Evolutionary conservation across 768 basidiomycete species (phyloP).

Genomic region (Peribolospora baueri): DNA sequence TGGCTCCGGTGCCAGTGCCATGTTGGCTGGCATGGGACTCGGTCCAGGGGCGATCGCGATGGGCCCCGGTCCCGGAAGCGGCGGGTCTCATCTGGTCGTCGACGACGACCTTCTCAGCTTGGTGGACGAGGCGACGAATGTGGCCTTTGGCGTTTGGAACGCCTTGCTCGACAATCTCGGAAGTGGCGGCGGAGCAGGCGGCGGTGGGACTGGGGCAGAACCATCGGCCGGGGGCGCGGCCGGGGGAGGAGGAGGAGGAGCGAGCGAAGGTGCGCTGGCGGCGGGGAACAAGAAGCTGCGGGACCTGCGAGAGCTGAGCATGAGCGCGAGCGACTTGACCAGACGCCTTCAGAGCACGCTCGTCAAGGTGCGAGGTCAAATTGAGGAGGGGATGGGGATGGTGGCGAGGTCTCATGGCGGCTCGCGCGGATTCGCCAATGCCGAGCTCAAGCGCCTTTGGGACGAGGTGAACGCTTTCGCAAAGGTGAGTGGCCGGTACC

Average conservation of each 20-base stretch:
- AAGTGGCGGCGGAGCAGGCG: background rate
- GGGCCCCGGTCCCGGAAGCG: background rate
- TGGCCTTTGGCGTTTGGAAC: slow-evolving; percentile 9
- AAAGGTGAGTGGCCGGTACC: slow-evolving; percentile 1
- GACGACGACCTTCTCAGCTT: slow-evolving; percentile 1
- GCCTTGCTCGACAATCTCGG: slow-evolving; percentile 11
- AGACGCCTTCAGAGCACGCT: slow-evolving; percentile 1
- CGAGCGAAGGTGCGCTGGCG: background rate
- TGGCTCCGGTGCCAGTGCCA: background rate
- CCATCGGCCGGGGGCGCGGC: background rate
- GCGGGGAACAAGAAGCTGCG: slow-evolving; percentile 1
- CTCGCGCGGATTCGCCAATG: slow-evolving; percentile 2
- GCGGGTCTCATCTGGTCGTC: background rate
- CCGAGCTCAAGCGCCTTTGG: slow-evolving; percentile 4
- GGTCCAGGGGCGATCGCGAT: background rate
- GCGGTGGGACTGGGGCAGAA: background rate
- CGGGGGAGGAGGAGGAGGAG: background rate
- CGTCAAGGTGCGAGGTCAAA: slow-evolving; percentile 4
- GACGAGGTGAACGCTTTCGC: slow-evolving; percentile 9
- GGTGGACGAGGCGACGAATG: slow-evolving; percentile 7
- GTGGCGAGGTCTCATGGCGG: background rate
- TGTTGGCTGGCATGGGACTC: background rate
- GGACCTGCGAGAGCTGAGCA: slow-evolving; percentile 9
- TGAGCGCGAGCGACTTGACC: slow-evolving; percentile 6
- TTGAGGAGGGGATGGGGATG: slow-evolving; percentile 1